Evolutionary conservation across 257 asterid species (phyloP).

Genomic region (Linaria vulgaris): DNA sequence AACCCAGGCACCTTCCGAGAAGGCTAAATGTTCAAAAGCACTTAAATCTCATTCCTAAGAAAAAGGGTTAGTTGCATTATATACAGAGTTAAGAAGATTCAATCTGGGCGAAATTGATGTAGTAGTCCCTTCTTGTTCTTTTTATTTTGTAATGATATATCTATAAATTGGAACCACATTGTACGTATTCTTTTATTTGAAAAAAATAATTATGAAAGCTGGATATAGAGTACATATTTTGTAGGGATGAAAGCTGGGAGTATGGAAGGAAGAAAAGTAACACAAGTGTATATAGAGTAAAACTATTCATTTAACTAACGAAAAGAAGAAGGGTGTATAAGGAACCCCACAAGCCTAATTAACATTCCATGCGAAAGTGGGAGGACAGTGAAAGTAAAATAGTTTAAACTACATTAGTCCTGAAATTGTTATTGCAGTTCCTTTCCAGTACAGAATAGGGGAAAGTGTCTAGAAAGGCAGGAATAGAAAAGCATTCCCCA

Average conservation of each 20-base stretch:
- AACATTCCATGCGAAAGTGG: background rate
- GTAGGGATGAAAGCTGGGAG: background rate
- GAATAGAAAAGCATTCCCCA: too few species aligned
- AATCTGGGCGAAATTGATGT: background rate
- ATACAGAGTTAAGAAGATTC: slow-evolving; percentile 11
- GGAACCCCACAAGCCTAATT: background rate
- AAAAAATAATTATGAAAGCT: too few species aligned
- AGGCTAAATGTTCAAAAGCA: slow-evolving; percentile 11
- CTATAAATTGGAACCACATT: slow-evolving; percentile 7
- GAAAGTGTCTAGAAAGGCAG: too few species aligned
- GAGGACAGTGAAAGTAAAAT: background rate
- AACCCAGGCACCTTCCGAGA: slow-evolving; percentile 9
- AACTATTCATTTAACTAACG: too few species aligned
- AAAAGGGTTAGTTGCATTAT: background rate
- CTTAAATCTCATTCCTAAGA: background rate
- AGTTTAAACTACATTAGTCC: background rate
- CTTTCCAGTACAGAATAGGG: too few species aligned
- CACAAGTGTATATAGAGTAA: background rate
- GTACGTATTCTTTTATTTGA: background rate
- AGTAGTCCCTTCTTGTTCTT: background rate
- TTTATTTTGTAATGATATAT: background rate
- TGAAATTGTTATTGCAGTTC: background rate
- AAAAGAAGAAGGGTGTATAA: background rate
- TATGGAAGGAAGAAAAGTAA: too few species aligned
- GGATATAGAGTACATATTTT: too few species aligned